These are phyloP conservation scores for Nothophaeocryptopus gaeumannii DNA, from an alignment of 2,329 filamentous ascomycete species.

Conservation along the genomic window DNA sequence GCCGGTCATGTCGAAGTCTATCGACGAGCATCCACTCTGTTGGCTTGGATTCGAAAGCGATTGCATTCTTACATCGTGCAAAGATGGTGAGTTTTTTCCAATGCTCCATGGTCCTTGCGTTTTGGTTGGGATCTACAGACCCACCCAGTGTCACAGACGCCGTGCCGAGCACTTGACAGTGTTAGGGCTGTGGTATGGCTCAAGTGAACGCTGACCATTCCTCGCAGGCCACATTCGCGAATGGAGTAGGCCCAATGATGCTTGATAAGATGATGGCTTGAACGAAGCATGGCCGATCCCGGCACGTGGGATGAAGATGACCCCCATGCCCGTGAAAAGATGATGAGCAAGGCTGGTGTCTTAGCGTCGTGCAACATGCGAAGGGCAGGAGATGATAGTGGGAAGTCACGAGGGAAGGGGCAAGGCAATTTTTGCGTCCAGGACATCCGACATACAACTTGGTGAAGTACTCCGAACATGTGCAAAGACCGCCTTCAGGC, in stretches of 20 bases:
- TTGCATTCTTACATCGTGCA: constrained; percentile 87
- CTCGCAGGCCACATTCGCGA: constrained; percentile 68
- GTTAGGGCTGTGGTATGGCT: neutral
- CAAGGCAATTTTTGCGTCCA: no score
- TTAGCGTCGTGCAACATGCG: neutral
- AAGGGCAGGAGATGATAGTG: no score
- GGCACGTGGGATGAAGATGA: no score
- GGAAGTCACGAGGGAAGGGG: no score
- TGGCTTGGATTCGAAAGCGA: constrained; percentile 95
- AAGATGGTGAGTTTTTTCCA: constrained; percentile 65
- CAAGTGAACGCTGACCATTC: neutral
- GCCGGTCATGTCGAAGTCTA: constrained; percentile 80
- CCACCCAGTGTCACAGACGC: constrained; percentile 1
- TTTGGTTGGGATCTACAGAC: constrained; percentile 16
- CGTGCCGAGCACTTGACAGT: neutral
- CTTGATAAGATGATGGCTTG: constrained; percentile 1
- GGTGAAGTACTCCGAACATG: no score
- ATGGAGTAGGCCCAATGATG: constrained; percentile 62
- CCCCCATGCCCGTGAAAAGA: no score
- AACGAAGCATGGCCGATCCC: no score
- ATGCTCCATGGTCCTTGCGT: constrained; percentile 2
- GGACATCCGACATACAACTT: no score
- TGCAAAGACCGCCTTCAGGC: no score
- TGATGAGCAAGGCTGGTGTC: neutral
- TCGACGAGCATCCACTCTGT: constrained; percentile 81